Conservation (phyloP, 306 rosid species). For the Dryas octopetala region DNA sequence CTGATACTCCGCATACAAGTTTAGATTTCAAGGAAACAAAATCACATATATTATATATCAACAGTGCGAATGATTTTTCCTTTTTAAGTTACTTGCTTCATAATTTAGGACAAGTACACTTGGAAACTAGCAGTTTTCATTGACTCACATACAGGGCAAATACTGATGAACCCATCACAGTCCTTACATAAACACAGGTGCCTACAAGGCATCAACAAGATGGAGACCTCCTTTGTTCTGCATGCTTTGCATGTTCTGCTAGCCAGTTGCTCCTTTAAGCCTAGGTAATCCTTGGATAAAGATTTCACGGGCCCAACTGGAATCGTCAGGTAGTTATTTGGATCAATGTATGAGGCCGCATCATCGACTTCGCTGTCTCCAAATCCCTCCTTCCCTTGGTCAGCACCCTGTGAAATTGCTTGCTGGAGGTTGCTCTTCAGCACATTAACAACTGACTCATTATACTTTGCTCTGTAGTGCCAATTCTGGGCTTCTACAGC, state of each 20-base stretch:
- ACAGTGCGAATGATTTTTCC: conserved; percentile 10
- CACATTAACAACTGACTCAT: conserved; percentile 76
- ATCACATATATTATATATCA: conserved; percentile 17
- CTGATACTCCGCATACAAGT: not conserved
- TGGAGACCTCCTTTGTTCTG: conserved; percentile 72
- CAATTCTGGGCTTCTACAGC: conserved; percentile 80
- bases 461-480: conserved; percentile 83
- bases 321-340: conserved; percentile 52
- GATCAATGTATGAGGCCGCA: conserved; percentile 60
- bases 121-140: conserved; percentile 70
- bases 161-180: conserved; percentile 62
- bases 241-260: conserved; percentile 78
- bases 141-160: conserved; percentile 79
- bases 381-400: conserved; percentile 88
- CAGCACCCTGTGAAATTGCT: conserved; percentile 80
- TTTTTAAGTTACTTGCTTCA: conserved; percentile 24
- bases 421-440: conserved; percentile 81
- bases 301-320: conserved; percentile 36
- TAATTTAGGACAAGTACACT: conserved; percentile 64
- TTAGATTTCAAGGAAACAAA: not conserved
- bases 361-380: conserved; percentile 94
- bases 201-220: conserved; percentile 89
- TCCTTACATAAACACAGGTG: conserved; percentile 87
- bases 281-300: conserved; percentile 33
- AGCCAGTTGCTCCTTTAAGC: conserved; percentile 41